Base-by-base conservation (phyloP, 2,329 filamentous ascomycete species). In the Fusarium albosuccineum region DNA sequence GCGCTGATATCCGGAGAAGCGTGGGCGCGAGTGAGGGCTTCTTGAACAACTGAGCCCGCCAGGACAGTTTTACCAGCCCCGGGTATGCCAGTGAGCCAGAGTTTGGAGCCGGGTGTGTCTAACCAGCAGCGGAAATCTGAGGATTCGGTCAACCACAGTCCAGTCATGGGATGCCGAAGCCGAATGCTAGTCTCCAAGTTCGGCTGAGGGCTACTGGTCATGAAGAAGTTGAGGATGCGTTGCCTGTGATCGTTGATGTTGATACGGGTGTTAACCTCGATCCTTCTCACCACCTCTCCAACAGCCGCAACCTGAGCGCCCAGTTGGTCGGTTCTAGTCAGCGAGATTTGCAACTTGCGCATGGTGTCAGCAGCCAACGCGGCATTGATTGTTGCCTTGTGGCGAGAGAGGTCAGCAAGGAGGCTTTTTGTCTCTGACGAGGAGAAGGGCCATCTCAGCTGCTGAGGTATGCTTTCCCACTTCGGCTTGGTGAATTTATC, bases 361-460 rank as follows among this genome's bases (percentile, higher is more conserved):
- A 70, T 45, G 0, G 62, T 52, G 13, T 70, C 68, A 1, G 65
- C 39, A 1, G 55, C 40, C 3, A 64, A 5, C 3, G 68, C 66
- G 1, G 57, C 16, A 1, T 30, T 48, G 7, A 70, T 57, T 0
- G 53, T 67, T 3, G 54, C n/a, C 11, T 69, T 70, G 2, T 67
- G 41, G 8, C 50, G 52, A 8, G 61, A 67, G 7, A 70, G 30
- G 9, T 67, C 46, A 2, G 13, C 26, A 2, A 71, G 16, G 4
- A 71, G 30, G 2, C 42, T 9, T 9, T 33, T 51, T 0, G 58
- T 69, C 22, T 67, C 63, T 0, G 63, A 57, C 0, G 48, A 11
- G 2, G 57, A 67, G n/a, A 66, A 69, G 3, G 63, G 63, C 58
- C 66, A 71, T 34, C 62, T 71, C 5, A 68, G 44, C 5, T 64